phyloP scores from a whole-genome alignment of 495 filamentous ascomycete species.

The Achaetomiella virescens region DNA sequence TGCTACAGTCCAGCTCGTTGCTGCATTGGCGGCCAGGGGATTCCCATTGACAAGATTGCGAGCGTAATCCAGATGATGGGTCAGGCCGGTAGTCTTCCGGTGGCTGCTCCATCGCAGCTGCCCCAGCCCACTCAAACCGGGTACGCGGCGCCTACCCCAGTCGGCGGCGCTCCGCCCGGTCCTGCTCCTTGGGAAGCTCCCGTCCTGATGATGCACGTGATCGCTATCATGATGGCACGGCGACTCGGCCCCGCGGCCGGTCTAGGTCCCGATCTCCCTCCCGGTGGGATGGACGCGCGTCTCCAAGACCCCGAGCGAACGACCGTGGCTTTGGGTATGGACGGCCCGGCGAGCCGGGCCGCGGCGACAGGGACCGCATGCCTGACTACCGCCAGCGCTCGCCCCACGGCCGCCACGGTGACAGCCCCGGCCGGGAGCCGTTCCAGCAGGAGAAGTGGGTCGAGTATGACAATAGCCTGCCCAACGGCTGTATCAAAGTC shows the following conservation, averaged over 20 bases:
- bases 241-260: constrained; percentile 58
- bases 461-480: constrained; percentile 69
- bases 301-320: constrained; percentile 36
- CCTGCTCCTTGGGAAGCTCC: constrained; percentile 34
- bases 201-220: constrained; percentile 54
- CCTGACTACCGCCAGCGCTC: constrained; percentile 81
- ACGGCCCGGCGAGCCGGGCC: constrained; percentile 43
- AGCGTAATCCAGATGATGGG: constrained; percentile 41
- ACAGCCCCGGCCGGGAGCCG: constrained; percentile 43
- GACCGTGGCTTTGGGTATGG: constrained; percentile 39
- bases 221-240: constrained; percentile 42
- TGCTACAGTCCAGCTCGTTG: constrained; percentile 45
- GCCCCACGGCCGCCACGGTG: constrained; percentile 56
- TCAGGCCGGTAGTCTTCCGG: constrained; percentile 20
- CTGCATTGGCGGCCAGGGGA: constrained; percentile 40
- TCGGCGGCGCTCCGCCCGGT: constrained; percentile 24
- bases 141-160: constrained; percentile 25
- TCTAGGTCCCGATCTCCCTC: constrained; percentile 67
- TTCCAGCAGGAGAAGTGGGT: constrained; percentile 59
- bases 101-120: constrained; percentile 14
- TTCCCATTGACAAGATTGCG: constrained; percentile 42
- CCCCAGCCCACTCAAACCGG: constrained; percentile 23
- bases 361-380: constrained; percentile 53
- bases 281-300: constrained; percentile 53
- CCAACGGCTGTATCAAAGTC: constrained; percentile 77